A percentile compares a stretch with the other conserved stretches of the same genome.
Evolutionary conservation across 2,329 filamentous ascomycete genomes (phyloP).

Genomic region (Trichophyton equinum): DNA sequence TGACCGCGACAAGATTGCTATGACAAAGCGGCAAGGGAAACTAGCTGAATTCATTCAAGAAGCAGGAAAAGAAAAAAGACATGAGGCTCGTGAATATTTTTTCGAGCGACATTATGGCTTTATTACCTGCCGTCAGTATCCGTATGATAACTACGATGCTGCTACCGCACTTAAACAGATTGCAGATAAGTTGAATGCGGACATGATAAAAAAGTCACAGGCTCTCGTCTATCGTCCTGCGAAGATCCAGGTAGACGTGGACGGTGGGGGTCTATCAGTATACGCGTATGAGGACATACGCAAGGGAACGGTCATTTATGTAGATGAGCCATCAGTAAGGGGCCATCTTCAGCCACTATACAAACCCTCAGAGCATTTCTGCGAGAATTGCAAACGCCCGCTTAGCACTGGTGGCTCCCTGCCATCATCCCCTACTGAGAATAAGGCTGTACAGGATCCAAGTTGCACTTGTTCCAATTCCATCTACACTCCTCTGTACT

Average conservation of each 20-base stretch:
- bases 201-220: slow-evolving; percentile 16
- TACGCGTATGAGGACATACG: slow-evolving; percentile 20
- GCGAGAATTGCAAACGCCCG: slow-evolving; percentile 21
- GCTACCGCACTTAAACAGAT: slow-evolving; percentile 8
- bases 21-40: slow-evolving; percentile 13
- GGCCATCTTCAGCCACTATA: slow-evolving; percentile 19
- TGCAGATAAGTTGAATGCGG: slow-evolving; percentile 14
- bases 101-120: slow-evolving; percentile 19
- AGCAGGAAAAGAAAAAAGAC: slow-evolving; percentile 1
- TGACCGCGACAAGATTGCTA: slow-evolving; percentile 17
- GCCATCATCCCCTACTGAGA: background rate
- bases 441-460: background rate
- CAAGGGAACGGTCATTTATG: slow-evolving; percentile 19
- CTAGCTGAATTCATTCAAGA: slow-evolving; percentile 7
- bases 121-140: slow-evolving; percentile 17
- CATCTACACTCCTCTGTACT: background rate
- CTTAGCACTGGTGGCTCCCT: background rate
- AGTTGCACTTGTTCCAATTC: background rate
- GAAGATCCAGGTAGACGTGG: slow-evolving; percentile 9
- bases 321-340: slow-evolving; percentile 26
- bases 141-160: slow-evolving; percentile 19
- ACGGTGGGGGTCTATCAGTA: slow-evolving; percentile 14
- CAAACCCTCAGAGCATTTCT: slow-evolving; percentile 12
- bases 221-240: slow-evolving; percentile 7
- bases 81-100: slow-evolving; percentile 14